Base-by-base conservation (phyloP, 441 rosid species). In the Mallotus repandus region DNA sequence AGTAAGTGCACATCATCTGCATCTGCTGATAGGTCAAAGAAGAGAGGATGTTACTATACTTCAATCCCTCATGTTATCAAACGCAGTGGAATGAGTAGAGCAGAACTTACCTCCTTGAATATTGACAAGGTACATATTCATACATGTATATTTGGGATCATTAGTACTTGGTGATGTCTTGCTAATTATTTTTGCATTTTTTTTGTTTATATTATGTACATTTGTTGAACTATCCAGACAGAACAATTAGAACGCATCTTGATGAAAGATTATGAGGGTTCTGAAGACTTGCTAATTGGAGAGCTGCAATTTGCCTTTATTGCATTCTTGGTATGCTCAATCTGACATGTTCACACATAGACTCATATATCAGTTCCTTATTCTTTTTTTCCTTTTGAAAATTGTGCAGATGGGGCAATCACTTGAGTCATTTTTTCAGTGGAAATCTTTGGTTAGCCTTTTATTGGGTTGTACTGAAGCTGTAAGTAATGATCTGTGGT, bases 401-500 rank as follows among this genome's bases (percentile, higher is more conserved):
- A 71, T 67, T 76, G 16, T 89, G 88, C 93, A 92, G 99, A 91
- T 92, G 94, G 98, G 98, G 32, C 96, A 95, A 71, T 95, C 99
- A 61, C 93, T 92, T 78, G 90, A 91, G 78, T 89, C 92, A 9
- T 91, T 95, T 81, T 71, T 89, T 70, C 98, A 95, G 77, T 95
- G 99, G 99, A 95, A 91, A 82, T 85, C 97, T 56, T 79, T 95
- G 81, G 91, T 92, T 74, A 87, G 92, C 85, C 98, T 95, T 74
- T 76, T 95, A 41, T 81, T 93, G 60, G 93, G 97, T 35, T 95
- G 98, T 73, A 79, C 77, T 18, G 84, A 92, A 72, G 99, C 97
- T 71, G 99, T 95, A 88, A 87, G 93, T 81, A 66, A 15, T 74
- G 69, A 18, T 55, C 21, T 74, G 32, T 70, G 72, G 54, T n/a